phyloP scores from a whole-genome alignment of 495 filamentous ascomycete genomes.

The Penicillium cataractarum region DNA sequence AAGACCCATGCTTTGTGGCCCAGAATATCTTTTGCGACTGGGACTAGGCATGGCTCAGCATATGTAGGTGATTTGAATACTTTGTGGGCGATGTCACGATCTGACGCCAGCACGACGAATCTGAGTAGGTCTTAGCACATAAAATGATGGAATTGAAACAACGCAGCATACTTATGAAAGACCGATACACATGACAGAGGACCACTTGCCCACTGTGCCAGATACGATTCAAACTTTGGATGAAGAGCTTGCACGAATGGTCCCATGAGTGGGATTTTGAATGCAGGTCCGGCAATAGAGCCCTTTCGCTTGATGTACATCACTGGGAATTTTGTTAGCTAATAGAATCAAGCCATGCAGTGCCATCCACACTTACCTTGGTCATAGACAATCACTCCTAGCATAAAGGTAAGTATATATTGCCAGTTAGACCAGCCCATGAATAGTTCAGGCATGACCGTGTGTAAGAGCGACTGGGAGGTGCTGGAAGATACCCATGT shows the following conservation, averaged over 20 bases:
- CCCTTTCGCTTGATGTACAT: slow-evolving; percentile 82
- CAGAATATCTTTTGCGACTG: slow-evolving; percentile 85
- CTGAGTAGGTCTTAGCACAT: slow-evolving; percentile 41
- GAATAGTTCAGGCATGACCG: neutral
- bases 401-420: slow-evolving; percentile 29
- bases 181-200: slow-evolving; percentile 90
- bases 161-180: slow-evolving; percentile 81
- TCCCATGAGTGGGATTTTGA: slow-evolving; percentile 88
- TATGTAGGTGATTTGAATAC: slow-evolving; percentile 88
- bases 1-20: slow-evolving; percentile 91
- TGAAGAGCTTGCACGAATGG: slow-evolving; percentile 86
- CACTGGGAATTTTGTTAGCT: slow-evolving; percentile 51
- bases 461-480: slow-evolving; percentile 2
- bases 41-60: slow-evolving; percentile 91
- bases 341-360: neutral
- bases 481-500: slow-evolving; percentile 10
- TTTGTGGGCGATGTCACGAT: slow-evolving; percentile 88
- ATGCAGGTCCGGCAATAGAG: slow-evolving; percentile 73
- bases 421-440: slow-evolving; percentile 31
- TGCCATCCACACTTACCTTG: slow-evolving; percentile 26
- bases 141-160: neutral
- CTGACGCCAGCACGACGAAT: slow-evolving; percentile 93
- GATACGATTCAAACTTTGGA: slow-evolving; percentile 82
- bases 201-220: slow-evolving; percentile 83
- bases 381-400: slow-evolving; percentile 36